Evolutionary conservation across 2,329 filamentous ascomycete species (phyloP).

Genomic region (Orbilia javanica): DNA sequence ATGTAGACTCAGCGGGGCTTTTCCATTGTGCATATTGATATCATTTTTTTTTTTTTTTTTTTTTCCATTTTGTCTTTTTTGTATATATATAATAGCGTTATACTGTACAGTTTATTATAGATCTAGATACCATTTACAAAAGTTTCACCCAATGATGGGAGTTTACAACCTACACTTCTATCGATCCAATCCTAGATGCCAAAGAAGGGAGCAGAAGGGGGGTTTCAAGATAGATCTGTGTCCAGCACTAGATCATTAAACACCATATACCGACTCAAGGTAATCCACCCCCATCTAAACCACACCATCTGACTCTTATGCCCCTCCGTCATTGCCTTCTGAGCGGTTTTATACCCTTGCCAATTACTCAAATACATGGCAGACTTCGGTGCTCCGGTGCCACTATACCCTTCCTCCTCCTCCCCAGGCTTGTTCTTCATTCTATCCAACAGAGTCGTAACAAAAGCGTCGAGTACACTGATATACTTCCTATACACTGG

Average conservation of each 20-base stretch:
- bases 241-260: constrained; percentile 84
- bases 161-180: not conserved
- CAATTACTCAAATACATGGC: constrained; percentile 78
- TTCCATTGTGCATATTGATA: not conserved
- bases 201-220: not conserved
- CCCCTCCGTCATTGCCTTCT: constrained; percentile 87
- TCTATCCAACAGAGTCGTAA: constrained; percentile 71
- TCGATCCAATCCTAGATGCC: not conserved
- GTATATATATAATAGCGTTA: constrained; percentile 13
- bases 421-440: constrained; percentile 48
- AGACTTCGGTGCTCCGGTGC: constrained; percentile 63
- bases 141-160: not conserved
- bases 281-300: constrained; percentile 98
- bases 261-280: constrained; percentile 91
- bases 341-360: constrained; percentile 75
- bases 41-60: not conserved
- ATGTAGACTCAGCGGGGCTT: constrained; percentile 10
- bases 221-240: constrained; percentile 61
- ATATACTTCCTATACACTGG: constrained; percentile 83
- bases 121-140: constrained; percentile 29
- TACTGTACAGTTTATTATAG: constrained; percentile 27
- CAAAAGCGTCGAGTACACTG: constrained; percentile 79
- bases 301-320: constrained; percentile 98
- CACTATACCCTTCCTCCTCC: constrained; percentile 23
- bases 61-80: not conserved